Conservation (phyloP, 202 grass and related monocot species). For the Alloteropsis angusta region DNA sequence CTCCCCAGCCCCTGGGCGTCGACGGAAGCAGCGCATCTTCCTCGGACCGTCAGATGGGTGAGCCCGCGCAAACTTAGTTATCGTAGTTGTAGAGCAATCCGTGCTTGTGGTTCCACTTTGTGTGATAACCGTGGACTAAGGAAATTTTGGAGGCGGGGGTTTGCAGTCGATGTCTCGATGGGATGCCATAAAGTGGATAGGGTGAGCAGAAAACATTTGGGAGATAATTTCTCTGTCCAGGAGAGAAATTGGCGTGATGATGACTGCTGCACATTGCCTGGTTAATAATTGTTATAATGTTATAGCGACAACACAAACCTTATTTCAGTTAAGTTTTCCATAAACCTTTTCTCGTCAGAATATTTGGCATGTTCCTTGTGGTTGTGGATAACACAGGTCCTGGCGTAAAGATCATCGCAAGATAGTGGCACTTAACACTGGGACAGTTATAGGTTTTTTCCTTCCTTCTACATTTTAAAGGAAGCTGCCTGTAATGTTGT, state of each 20-base stretch:
- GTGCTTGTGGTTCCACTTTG: background rate
- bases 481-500: background rate
- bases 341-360: background rate
- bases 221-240: background rate
- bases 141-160: background rate
- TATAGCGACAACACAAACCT: background rate
- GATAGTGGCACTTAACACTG: background rate
- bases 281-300: background rate
- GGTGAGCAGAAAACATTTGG: background rate
- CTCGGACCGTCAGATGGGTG: conserved; percentile 1
- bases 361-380: background rate
- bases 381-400: background rate
- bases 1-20: background rate
- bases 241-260: background rate
- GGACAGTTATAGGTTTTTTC: background rate
- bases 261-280: background rate
- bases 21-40: background rate
- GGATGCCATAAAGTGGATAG: background rate
- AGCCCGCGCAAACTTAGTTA: background rate
- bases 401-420: background rate
- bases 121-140: background rate
- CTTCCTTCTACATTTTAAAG: background rate
- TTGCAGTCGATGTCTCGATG: too few species aligned
- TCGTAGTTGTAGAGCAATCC: background rate
- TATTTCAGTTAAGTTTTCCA: background rate